These are phyloP conservation scores for Wickerhamiella nectarea DNA, from an alignment of 805 yeast genomes.

Conservation along the genomic window DNA sequence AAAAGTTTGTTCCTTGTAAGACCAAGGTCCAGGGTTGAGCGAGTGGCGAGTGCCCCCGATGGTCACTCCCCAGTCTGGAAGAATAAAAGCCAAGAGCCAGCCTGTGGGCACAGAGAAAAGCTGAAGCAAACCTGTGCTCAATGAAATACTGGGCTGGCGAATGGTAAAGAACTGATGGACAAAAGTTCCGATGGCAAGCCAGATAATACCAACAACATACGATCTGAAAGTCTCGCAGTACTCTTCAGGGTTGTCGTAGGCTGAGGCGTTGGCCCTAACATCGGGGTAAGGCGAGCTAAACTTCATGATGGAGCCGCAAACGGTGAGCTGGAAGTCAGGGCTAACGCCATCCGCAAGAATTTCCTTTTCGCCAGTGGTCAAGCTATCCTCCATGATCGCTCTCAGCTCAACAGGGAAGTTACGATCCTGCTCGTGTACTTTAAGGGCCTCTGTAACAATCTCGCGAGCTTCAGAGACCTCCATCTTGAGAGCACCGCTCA, in stretches of 20 bases:
- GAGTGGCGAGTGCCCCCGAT: constrained; percentile 30
- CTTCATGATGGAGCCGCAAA: constrained; percentile 31
- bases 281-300: constrained; percentile 46
- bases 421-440: constrained; percentile 4
- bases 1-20: constrained; percentile 23
- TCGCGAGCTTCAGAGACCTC: constrained; percentile 4
- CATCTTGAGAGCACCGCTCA: neutral
- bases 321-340: constrained; percentile 17
- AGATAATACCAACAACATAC: constrained; percentile 35
- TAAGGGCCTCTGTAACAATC: neutral
- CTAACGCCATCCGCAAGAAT: neutral
- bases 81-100: constrained; percentile 27
- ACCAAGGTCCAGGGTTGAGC: constrained; percentile 54
- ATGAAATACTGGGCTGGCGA: constrained; percentile 39
- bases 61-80: constrained; percentile 36
- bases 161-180: constrained; percentile 43
- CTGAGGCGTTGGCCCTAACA: constrained; percentile 41
- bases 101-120: constrained; percentile 52
- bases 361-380: neutral
- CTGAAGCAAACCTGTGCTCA: constrained; percentile 41
- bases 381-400: neutral
- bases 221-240: constrained; percentile 39
- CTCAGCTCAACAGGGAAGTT: constrained; percentile 1
- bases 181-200: constrained; percentile 41
- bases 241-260: constrained; percentile 33